Evolutionary conservation across 257 asterid genomes (phyloP), one percentile per base, ranked within the genome.

Genomic region (Craterostigma plantagineum): DNA sequence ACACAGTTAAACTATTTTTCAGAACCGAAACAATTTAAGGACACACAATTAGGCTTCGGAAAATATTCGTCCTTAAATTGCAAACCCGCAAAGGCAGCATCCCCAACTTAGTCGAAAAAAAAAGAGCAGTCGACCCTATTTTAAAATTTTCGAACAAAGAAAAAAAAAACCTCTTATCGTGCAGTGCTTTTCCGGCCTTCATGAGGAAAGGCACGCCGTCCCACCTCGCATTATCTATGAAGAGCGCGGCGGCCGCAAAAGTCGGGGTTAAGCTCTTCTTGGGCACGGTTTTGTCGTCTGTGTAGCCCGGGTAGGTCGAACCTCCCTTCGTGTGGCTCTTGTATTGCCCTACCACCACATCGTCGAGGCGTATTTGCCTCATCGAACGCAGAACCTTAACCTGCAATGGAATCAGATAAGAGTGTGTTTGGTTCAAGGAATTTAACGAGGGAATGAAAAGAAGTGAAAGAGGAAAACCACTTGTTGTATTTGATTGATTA

Each of bases 171-270:
- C 14, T 36, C 40, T 36, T 36, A 36, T 36, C 81, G 61, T 86
- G 92, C 49, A 86, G 91, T 56, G 94, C 97, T 61, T 86, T 86
- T 35, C 97, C 94, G 0, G 96, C 96, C 66, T 86, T 81, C 94
- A 86, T 81, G 52, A 86, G 92, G 63, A 86, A 81, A 3, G 96
- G 96, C 38, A 86, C 92, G n/a, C 94, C 96, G 30, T 86, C 97
- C 93, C 94, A 81, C 9, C 97, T 91, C 41, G 95, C 93, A 51
- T 81, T 82, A 37, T 72, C 64, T 14, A 82, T 79, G 50, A 87
- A 87, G 41, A 87, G 75, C 18, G 98, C 98, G 4, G 90, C 92
- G 6, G 98, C 92, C 34, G 98, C 94, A 64, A 82, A 79, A 11
- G 95, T 82, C 6, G 95, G 93, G 44, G 97, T 86, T 10, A 69